Evolutionary conservation across 2,329 filamentous ascomycete species (phyloP).

Genomic region (Cercospora sesami): DNA sequence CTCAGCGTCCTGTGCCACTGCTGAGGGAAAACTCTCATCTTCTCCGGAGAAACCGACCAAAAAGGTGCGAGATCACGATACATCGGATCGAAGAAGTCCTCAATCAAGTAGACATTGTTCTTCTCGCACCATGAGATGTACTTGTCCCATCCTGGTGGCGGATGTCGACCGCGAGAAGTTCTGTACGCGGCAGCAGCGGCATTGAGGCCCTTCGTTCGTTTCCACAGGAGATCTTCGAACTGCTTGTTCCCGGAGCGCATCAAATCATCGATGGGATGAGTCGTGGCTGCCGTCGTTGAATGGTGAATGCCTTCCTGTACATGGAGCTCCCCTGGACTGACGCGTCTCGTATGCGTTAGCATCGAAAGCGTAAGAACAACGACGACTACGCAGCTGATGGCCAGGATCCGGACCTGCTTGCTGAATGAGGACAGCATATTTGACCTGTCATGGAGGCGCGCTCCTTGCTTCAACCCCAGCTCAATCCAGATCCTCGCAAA

Average conservation of each 20-base stretch:
- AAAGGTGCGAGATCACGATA: conserved; percentile 50
- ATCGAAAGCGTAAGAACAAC: background rate
- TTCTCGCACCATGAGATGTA: conserved; percentile 40
- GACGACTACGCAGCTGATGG: background rate
- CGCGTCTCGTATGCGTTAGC: background rate
- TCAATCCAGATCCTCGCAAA: background rate
- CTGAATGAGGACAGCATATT: background rate
- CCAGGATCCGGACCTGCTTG: background rate
- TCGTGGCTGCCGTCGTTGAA: background rate
- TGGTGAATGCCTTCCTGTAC: background rate
- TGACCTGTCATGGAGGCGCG: background rate
- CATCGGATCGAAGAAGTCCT: conserved; percentile 52
- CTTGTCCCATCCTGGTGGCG: conserved; percentile 26
- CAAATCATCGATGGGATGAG: background rate
- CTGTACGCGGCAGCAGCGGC: background rate
- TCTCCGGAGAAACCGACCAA: conserved; percentile 44
- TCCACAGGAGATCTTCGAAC: background rate
- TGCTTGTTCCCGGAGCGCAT: background rate
- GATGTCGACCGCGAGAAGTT: conserved; percentile 4
- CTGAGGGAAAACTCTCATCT: conserved; percentile 35
- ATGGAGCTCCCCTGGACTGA: background rate
- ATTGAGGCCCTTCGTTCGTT: background rate
- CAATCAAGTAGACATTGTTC: conserved; percentile 43
- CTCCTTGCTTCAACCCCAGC: background rate
- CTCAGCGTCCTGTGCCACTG: background rate